Evolutionary conservation across 805 yeast genomes (phyloP), one percentile per base, ranked within the genome.

Genomic region (Kluyveromyces siamensis): DNA sequence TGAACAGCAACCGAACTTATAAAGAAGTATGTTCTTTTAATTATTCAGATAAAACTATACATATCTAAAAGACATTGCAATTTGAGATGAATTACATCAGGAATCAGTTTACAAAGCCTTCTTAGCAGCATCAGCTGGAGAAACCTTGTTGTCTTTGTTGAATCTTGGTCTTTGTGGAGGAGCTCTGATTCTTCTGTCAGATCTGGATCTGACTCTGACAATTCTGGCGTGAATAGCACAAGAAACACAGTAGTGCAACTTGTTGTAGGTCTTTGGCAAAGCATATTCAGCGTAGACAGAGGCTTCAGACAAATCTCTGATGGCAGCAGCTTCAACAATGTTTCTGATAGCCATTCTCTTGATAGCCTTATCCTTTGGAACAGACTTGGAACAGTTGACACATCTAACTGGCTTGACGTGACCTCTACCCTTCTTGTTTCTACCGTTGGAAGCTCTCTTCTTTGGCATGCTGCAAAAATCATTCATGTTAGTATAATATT

Each of bases 371-470:
- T 93, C 99, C 87, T 93, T 93, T 74, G 99, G 97, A 69, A 93
- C 96, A 81, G 96, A 87, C 78, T 96, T 88, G 70, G 96, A 86
- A 80, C 99, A 93, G 96, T 93, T 93, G 72, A 89, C 86, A 83
- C 99, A 93, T 86, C 99, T 90, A 72, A 91, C 97, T 74, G 96
- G 95, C 79, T 87, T 87, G 77, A 87, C 96, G 96, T 93, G 98
- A 75, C 99, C 99, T 88, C 99, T 93, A 75, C 98, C 98, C 82
- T 89, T 90, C 95, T 93, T 93, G 95, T 93, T 93, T 84, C 99
- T 91, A 84, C 99, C 99, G 97, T 90, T 89, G 93, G 97, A 89
- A 77, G 98, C 89, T 90, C 99, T 91, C 98, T 93, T 93, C 88
- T 93, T 93, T 79, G 99, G 98, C 99, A 93, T 93, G 62, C 75